A percentile compares a stretch with the other conserved stretches of the same genome.
These are phyloP conservation scores for Linnemannia exigua DNA, from an alignment of 192 early-diverging fungal species.

Conservation along the genomic window DNA sequence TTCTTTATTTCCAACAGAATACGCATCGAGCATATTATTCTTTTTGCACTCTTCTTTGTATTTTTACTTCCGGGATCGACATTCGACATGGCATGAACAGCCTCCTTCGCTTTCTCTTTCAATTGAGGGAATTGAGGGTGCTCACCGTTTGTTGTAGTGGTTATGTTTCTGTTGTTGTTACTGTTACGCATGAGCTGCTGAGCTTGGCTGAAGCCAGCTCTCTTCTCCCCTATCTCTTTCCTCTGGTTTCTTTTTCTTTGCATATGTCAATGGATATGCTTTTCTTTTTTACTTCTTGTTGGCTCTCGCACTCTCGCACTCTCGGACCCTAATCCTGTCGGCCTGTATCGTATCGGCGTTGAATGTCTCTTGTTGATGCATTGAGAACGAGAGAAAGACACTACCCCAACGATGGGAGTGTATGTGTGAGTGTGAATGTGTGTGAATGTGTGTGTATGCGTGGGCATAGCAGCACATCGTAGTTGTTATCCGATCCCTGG, in stretches of 20 bases:
- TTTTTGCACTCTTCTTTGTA: not conserved
- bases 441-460: not conserved
- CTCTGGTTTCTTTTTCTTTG: not conserved
- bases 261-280: not conserved
- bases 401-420: not conserved
- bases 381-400: not conserved
- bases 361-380: not conserved
- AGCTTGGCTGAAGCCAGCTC: not conserved
- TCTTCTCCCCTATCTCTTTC: not conserved
- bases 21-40: not conserved
- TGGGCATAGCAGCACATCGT: not conserved
- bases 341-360: not conserved
- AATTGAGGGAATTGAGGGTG: not conserved
- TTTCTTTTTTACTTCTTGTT: not conserved
- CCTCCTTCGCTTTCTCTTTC: not conserved
- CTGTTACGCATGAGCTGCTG: too few relatives aligned
- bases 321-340: not conserved
- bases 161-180: not conserved
- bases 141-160: not conserved
- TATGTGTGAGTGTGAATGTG: too few relatives aligned
- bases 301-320: not conserved
- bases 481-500: not conserved
- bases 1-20: too few relatives aligned
- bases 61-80: conserved; percentile 5
- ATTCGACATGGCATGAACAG: not conserved